Percentiles rank a stretch among this genome's conserved stretches.
Evolutionary conservation across 176 grass and related monocot genomes (phyloP).

Genomic region (Oryza nivara): DNA sequence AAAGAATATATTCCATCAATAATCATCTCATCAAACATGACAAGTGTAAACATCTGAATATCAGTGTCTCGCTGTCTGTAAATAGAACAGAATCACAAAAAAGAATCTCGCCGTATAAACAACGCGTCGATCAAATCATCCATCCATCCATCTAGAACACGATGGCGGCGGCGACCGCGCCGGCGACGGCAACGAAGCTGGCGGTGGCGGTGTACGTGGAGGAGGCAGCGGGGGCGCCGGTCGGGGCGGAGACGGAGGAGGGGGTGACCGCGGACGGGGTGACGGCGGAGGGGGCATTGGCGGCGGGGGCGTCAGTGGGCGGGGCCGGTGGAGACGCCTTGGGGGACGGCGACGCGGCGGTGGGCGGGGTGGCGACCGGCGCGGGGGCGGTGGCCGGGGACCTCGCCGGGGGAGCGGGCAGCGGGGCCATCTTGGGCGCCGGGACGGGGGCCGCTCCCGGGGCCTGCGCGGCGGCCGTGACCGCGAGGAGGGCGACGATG

Average conservation of each 20-base stretch:
- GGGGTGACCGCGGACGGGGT: slow-evolving; percentile 23
- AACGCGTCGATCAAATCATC: background rate
- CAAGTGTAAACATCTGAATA: slow-evolving; percentile 13
- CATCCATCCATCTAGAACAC: slow-evolving; percentile 40
- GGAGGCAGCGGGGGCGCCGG: background rate
- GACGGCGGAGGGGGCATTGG: slow-evolving; percentile 13
- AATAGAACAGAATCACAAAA: slow-evolving; percentile 31
- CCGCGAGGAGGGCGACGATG: slow-evolving; percentile 37
- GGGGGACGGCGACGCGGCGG: slow-evolving; percentile 41
- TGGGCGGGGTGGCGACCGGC: slow-evolving; percentile 22
- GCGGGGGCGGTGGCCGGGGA: slow-evolving; percentile 37
- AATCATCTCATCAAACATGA: slow-evolving; percentile 35
- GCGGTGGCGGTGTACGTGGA: background rate
- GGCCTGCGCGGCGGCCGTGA: slow-evolving; percentile 43
- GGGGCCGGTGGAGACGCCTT: slow-evolving; percentile 40
- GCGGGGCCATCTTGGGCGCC: slow-evolving; percentile 50
- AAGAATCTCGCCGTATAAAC: slow-evolving; percentile 42
- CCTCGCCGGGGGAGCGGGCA: slow-evolving; percentile 41
- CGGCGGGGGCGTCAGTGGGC: slow-evolving; percentile 4
- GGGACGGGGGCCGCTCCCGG: slow-evolving; percentile 29
- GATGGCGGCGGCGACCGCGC: slow-evolving; percentile 44
- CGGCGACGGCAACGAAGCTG: slow-evolving; percentile 49
- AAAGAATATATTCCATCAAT: slow-evolving; percentile 56
- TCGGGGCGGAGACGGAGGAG: background rate
- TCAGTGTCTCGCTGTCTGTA: slow-evolving; percentile 25